A percentile compares a stretch with the other conserved stretches of the same genome.
phyloP scores from a whole-genome alignment of 805 yeast species.

The Myxozyma monticola region DNA sequence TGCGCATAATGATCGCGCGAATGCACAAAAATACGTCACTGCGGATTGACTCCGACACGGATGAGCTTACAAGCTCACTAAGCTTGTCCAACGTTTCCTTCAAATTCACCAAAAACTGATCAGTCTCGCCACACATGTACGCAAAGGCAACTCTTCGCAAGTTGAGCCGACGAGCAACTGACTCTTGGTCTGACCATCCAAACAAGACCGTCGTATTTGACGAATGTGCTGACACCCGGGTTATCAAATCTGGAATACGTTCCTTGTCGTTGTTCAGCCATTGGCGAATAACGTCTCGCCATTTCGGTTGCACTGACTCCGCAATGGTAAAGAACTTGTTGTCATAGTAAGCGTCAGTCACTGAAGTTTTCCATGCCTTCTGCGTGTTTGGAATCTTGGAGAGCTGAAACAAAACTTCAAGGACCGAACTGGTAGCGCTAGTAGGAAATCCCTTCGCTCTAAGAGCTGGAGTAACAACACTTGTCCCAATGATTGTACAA shows the following conservation, averaged over 20 bases:
- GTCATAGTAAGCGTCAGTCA: conserved; percentile 68
- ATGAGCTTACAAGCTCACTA: conserved; percentile 41
- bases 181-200: conserved; percentile 73
- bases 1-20: conserved; percentile 63
- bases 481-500: conserved; percentile 54
- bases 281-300: conserved; percentile 56
- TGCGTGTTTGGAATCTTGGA: conserved; percentile 40
- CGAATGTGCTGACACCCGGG: conserved; percentile 48
- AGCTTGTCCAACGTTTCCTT: conserved; percentile 50
- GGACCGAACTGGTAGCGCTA: conserved; percentile 44
- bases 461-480: conserved; percentile 53
- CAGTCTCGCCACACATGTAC: conserved; percentile 60
- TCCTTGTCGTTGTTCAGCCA: conserved; percentile 72
- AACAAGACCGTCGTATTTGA: conserved; percentile 61
- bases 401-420: conserved; percentile 47
- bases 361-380: conserved; percentile 63
- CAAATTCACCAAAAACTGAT: conserved; percentile 52
- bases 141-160: conserved; percentile 66
- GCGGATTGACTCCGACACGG: conserved; percentile 40
- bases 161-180: conserved; percentile 51
- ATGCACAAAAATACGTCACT: conserved; percentile 56
- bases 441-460: conserved; percentile 47
- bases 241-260: conserved; percentile 53
- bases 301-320: conserved; percentile 39
- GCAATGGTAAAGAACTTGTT: conserved; percentile 51